Conservation (phyloP, 2,329 filamentous ascomycete species). For the Sporothrix sp. region DNA sequence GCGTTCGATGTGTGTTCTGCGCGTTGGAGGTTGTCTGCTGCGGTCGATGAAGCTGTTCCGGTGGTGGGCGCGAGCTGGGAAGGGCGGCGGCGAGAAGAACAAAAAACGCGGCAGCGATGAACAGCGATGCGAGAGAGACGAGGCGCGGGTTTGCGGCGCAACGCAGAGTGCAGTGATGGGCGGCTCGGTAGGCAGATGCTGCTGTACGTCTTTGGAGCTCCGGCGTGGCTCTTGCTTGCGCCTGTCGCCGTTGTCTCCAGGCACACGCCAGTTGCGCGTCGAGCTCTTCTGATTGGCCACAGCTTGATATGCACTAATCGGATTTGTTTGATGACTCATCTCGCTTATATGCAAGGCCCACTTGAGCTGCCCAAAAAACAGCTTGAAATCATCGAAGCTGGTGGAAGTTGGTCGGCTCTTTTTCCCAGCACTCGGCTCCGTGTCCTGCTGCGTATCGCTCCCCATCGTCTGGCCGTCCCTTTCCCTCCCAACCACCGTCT, state of each 20-base stretch:
- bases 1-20: neutral
- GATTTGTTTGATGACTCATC: neutral
- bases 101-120: neutral
- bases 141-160: neutral
- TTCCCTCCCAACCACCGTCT: no score
- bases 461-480: no score
- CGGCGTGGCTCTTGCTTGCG: neutral
- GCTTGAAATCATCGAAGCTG: slow-evolving; percentile 11
- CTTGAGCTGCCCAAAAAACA: neutral
- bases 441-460: slow-evolving; percentile 7
- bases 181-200: slow-evolving; percentile 10
- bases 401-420: slow-evolving; percentile 8
- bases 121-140: neutral
- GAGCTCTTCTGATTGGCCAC: slow-evolving; percentile 19
- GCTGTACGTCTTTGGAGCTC: slow-evolving; percentile 11
- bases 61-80: neutral
- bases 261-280: slow-evolving; percentile 23
- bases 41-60: neutral
- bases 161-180: neutral
- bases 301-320: slow-evolving; percentile 12
- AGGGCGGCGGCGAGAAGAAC: neutral
- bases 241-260: slow-evolving; percentile 13
- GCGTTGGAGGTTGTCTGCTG: neutral
- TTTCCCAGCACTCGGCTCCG: neutral
- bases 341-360: neutral